Evolutionary conservation across 169 alveolate species (phyloP).

Genomic region (Eimeria nieschulzi): DNA sequence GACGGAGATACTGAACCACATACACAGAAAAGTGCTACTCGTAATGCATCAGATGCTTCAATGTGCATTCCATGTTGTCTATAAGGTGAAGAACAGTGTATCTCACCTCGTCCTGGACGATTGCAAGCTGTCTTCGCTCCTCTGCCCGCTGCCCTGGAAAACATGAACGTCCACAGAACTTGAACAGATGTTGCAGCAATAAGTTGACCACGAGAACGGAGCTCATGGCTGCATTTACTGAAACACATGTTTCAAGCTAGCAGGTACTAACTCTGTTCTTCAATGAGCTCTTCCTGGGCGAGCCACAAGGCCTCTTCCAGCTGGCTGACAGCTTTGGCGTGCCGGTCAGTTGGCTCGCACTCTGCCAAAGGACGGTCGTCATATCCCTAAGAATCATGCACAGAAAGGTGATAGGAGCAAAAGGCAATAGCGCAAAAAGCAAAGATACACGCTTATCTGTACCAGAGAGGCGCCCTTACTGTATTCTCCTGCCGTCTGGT

Average conservation of each 20-base stretch:
- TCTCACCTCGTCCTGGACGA: slow-evolving; percentile 58
- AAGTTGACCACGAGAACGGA: no score
- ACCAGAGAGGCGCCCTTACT: not conserved
- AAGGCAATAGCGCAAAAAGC: not conserved
- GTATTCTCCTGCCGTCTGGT: no score
- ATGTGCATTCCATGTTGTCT: not conserved
- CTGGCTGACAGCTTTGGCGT: slow-evolving; percentile 18
- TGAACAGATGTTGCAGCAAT: no score
- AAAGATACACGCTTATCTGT: not conserved
- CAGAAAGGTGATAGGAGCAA: not conserved
- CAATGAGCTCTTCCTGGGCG: slow-evolving; percentile 54
- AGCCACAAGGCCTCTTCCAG: slow-evolving; percentile 64
- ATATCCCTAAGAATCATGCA: slow-evolving; percentile 24
- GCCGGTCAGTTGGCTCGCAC: not conserved
- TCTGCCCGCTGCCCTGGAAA: slow-evolving; percentile 48
- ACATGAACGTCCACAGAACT: not conserved
- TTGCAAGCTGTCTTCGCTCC: slow-evolving; percentile 36
- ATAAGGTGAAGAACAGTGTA: not conserved
- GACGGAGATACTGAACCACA: slow-evolving; percentile 59
- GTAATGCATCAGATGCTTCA: not conserved
- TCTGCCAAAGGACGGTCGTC: slow-evolving; percentile 1
- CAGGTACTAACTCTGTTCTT: slow-evolving; percentile 34
- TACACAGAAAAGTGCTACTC: not conserved
- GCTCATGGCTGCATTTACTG: no score
- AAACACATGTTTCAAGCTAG: not conserved